Base-by-base conservation (phyloP, 1,284 basidiomycete genomes). In the Fomitopsis palustris region DNA sequence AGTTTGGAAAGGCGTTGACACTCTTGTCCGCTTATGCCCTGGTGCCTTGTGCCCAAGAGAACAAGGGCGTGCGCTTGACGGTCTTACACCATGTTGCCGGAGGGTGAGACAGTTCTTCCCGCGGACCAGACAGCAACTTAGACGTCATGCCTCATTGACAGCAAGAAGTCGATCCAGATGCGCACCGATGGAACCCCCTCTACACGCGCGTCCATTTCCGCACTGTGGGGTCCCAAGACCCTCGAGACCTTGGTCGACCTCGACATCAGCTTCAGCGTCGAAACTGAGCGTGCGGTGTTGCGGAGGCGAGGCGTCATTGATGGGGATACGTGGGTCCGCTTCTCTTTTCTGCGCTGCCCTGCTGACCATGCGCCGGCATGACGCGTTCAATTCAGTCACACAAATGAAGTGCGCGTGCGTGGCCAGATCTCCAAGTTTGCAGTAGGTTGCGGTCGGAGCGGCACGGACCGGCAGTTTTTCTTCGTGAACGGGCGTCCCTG, bases 401-500 rank as follows among this genome's bases (percentile, higher is more conserved):
- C 75, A 3, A 81, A 82, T 6, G 69, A 74, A 10, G 79, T 93
- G n/a, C 71, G 73, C 12, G 82, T 95, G 0, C 80, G 79, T 33
- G 95, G 95, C 1, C 75, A 95, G 1, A 83, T 95, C 35, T 96
- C 93, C 5, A 90, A 87, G 66, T 95, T 95, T 57, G 67, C 81
- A 0, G 73, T 84, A 1, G 87, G 86, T 0, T 82, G 84, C 57
- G 96, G 96, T 2, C 77, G 95, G 35, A 81, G 85, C 1, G 85
- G 86, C 12, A 82, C 87, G 0, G 97, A 98, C 70, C 78, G 96
- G 1, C 96, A 98, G 67, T 98, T 92, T 74, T 94, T 94, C 74
- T 99, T 90, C 70, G 81, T 99, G 67, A 99, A 99, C 68, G 93
- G 95, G 0, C 78, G 97, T 33, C 96, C 97, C 0, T 97, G 93